These are phyloP conservation scores for Atractiella rhizophila DNA, from an alignment of 768 basidiomycete species.

Conservation along the genomic window DNA sequence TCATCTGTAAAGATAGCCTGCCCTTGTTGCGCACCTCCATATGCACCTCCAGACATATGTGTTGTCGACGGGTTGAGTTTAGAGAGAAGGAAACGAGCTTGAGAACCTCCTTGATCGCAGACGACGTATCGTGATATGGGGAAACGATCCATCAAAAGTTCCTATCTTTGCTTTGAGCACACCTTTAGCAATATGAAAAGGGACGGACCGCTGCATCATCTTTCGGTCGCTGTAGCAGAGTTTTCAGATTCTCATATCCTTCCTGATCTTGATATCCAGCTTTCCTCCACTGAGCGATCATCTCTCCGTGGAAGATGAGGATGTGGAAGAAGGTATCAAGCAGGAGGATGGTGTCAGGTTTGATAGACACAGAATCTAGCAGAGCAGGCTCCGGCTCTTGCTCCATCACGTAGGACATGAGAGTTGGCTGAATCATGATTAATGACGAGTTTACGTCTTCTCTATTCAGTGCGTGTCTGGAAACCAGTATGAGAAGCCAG, in stretches of 20 bases:
- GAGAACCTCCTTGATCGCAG: constrained; percentile 88
- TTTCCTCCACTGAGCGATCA: constrained; percentile 91
- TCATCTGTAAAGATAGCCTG: constrained; percentile 97
- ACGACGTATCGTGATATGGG: constrained; percentile 96
- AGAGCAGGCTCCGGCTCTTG: constrained; percentile 73
- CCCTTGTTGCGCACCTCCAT: constrained; percentile 49
- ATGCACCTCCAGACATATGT: constrained; percentile 67
- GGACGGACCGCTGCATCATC: constrained; percentile 38
- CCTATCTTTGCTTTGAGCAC: constrained; percentile 26
- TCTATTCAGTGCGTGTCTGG: constrained; percentile 74
- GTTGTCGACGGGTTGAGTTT: constrained; percentile 96
- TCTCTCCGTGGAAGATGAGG: constrained; percentile 96
- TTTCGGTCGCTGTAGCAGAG: constrained; percentile 60
- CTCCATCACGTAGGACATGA: constrained; percentile 96
- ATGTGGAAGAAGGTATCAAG: constrained; percentile 99
- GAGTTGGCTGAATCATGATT: constrained; percentile 98
- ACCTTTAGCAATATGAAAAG: neutral
- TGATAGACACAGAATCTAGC: constrained; percentile 90
- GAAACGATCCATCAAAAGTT: constrained; percentile 79
- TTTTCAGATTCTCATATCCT: constrained; percentile 95
- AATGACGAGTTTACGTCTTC: constrained; percentile 97
- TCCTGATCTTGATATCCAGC: constrained; percentile 96
- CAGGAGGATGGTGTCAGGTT: constrained; percentile 81
- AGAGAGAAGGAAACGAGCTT: constrained; percentile 88
- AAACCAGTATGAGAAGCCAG: neutral